Conservation (phyloP, 352 stramenopile species). For the Phytophthora megakarya region DNA sequence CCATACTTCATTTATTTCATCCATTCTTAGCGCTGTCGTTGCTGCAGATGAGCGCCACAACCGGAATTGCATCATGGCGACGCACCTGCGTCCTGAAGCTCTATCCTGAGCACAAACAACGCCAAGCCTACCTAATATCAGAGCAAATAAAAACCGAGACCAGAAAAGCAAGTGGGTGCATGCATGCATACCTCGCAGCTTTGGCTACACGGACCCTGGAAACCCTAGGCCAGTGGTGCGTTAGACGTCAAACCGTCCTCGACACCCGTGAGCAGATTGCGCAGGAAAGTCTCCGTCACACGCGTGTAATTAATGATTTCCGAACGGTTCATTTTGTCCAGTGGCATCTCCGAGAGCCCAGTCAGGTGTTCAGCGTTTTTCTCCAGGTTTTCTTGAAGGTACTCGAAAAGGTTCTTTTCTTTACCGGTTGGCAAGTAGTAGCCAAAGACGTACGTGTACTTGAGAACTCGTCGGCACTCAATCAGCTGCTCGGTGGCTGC, state of each 20-base stretch:
- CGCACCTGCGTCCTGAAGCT: conserved; percentile 8
- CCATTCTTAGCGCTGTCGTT: conserved; percentile 21
- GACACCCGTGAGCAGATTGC: conserved; percentile 90
- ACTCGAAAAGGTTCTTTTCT: conserved; percentile 95
- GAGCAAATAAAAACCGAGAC: conserved; percentile 38
- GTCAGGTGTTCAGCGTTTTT: conserved; percentile 94
- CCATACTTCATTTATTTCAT: conserved; percentile 35
- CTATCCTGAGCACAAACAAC: conserved; percentile 26
- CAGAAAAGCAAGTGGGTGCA: conserved; percentile 30
- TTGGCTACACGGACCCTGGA: conserved; percentile 12
- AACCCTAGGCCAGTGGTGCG: conserved; percentile 36
- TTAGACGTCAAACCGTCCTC: conserved; percentile 86
- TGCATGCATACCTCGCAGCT: conserved; percentile 23
- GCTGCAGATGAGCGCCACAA: conserved; percentile 4
- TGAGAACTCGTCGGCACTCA: conserved; percentile 97
- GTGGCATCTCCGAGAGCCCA: conserved; percentile 89
- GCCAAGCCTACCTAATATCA: conserved; percentile 33
- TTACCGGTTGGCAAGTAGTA: conserved; percentile 93
- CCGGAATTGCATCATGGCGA: neutral
- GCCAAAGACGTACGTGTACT: conserved; percentile 97
- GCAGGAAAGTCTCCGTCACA: conserved; percentile 93
- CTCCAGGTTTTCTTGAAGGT: conserved; percentile 94
- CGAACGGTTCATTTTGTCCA: conserved; percentile 92
- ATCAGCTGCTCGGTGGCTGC: conserved; percentile 96
- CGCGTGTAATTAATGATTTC: conserved; percentile 96